phyloP scores from a whole-genome alignment of 78 protist species.

The Dictyostelium brefeldianum region DNA sequence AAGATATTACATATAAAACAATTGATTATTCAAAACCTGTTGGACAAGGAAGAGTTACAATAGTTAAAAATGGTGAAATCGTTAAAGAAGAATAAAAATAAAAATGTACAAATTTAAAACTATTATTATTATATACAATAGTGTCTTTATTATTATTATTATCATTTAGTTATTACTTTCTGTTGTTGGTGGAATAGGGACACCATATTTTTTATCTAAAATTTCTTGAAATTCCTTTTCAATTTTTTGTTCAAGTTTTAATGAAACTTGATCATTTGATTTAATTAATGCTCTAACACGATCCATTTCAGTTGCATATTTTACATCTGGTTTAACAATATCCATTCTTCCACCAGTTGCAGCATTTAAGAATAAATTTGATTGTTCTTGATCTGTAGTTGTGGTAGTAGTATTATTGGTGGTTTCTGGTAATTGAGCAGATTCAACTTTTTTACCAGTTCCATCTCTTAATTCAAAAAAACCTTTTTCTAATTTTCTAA shows the following conservation, averaged over 20 bases:
- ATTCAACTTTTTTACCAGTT: background rate
- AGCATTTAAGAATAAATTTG: background rate
- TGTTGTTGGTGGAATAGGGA: background rate
- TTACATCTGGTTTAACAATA: background rate
- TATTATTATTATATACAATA: background rate
- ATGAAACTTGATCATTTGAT: background rate
- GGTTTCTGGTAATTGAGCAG: background rate
- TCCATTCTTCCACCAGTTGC: background rate
- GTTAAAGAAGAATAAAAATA: conserved; percentile 11
- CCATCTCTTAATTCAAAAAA: background rate
- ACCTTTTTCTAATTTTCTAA: background rate
- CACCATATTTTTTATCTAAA: background rate
- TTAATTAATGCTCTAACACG: background rate
- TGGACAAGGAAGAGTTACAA: conserved; percentile 22
- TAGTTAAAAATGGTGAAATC: background rate
- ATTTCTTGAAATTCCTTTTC: conserved; percentile 3
- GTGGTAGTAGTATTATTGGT: background rate
- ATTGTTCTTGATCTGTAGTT: background rate
- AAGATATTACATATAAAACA: conserved; percentile 8
- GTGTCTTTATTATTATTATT: background rate
- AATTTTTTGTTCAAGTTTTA: background rate
- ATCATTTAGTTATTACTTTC: background rate
- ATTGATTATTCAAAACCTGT: conserved; percentile 12
- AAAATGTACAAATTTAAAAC: background rate
- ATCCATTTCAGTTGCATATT: background rate